A percentile compares a stretch with the other conserved stretches of the same genome.
phyloP scores from a whole-genome alignment of 495 filamentous ascomycete species.

The Cercophora sp. region DNA sequence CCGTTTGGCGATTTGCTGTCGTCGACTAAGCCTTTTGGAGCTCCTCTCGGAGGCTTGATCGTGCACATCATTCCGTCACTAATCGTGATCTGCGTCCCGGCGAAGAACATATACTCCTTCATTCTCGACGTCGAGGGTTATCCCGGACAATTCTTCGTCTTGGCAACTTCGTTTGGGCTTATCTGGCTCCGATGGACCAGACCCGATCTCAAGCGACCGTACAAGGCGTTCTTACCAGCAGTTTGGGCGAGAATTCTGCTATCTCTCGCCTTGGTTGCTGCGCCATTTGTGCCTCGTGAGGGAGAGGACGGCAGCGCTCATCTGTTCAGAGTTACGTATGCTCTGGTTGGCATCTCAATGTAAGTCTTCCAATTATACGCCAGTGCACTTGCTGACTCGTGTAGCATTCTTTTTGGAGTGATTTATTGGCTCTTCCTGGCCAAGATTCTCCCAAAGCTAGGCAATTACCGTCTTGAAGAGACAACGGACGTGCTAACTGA shows the following conservation, averaged over 20 bases:
- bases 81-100: constrained; percentile 61
- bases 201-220: constrained; percentile 61
- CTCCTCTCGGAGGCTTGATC: constrained; percentile 63
- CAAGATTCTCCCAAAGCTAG: constrained; percentile 52
- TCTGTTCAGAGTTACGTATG: constrained; percentile 69
- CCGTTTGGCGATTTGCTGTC: constrained; percentile 60
- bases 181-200: constrained; percentile 58
- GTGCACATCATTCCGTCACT: constrained; percentile 66
- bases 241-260: constrained; percentile 44
- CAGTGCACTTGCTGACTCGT: background rate
- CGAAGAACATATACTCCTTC: constrained; percentile 67
- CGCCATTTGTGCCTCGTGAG: constrained; percentile 51
- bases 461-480: constrained; percentile 57
- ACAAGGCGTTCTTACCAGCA: constrained; percentile 60
- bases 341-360: constrained; percentile 65
- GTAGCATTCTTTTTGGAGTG: constrained; percentile 56
- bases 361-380: constrained; percentile 39
- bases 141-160: constrained; percentile 56
- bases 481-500: constrained; percentile 53
- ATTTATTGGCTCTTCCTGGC: constrained; percentile 69
- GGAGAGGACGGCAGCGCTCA: constrained; percentile 50
- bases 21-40: constrained; percentile 62
- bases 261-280: constrained; percentile 46
- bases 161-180: constrained; percentile 58
- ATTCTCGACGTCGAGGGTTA: constrained; percentile 73